Conservation (phyloP, 2,329 filamentous ascomycete genomes). For the Neurospora sp. region DNA sequence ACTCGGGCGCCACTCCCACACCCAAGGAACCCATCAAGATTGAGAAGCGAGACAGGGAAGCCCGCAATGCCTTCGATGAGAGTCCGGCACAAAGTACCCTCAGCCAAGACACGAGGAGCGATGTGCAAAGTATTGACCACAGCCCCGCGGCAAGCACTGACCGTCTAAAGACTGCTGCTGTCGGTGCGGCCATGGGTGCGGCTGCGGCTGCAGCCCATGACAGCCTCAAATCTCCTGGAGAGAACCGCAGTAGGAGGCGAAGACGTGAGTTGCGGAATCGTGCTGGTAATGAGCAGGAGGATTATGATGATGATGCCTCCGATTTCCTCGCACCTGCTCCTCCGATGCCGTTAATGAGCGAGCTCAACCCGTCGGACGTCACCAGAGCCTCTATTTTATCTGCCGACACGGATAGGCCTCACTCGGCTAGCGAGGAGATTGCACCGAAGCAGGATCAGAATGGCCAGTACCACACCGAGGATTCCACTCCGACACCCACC, state of each 20-base stretch:
- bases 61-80: conserved; percentile 43
- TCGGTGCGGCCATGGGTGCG: conserved; percentile 32
- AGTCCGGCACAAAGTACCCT: conserved; percentile 35
- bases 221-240: conserved; percentile 29
- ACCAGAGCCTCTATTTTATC: conserved; percentile 83
- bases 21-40: conserved; percentile 42
- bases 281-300: conserved; percentile 31
- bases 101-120: conserved; percentile 37
- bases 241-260: conserved; percentile 42
- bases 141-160: conserved; percentile 37
- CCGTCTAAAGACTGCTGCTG: conserved; percentile 33
- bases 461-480: conserved; percentile 45
- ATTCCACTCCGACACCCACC: conserved; percentile 52
- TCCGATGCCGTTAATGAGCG: conserved; percentile 82
- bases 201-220: conserved; percentile 24
- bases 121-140: conserved; percentile 30
- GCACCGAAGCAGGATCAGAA: conserved; percentile 54
- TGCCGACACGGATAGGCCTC: conserved; percentile 63
- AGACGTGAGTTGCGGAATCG: conserved; percentile 41
- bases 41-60: conserved; percentile 41
- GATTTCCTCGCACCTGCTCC: conserved; percentile 51
- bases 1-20: conserved; percentile 23
- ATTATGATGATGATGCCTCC: conserved; percentile 36
- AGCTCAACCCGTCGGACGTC: conserved; percentile 74
- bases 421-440: conserved; percentile 54